Evolutionary conservation across 768 basidiomycete genomes (phyloP), one percentile per base, ranked within the genome.

Genomic region (Leccinum disarticulatum): DNA sequence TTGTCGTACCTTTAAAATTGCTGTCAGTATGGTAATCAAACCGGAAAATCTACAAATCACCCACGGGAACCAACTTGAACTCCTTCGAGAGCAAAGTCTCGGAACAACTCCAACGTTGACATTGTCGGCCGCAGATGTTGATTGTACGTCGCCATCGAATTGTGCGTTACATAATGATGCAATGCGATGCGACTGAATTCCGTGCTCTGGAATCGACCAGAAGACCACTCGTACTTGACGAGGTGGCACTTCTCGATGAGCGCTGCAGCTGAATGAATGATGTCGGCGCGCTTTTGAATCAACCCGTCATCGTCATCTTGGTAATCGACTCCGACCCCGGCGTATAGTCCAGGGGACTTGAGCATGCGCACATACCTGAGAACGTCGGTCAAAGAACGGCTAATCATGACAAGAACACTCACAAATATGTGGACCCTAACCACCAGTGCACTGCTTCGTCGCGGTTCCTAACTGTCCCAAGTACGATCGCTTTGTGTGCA

Each of bases 391-490:
- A 64, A 43, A 41, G 5, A 43, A 43, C n/a, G n/a, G 41, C 10
- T 56, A 28, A 54, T 61, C 17, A 70, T 56, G 47, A 51, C 14
- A 19, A 64, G 56, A 53, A 27, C 17, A 81, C 90, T 67, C 69
- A 93, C 90, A 95, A 72, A 73, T 95, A 98, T 0, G 93, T 95
- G 68, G 95, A 97, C 0, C 95, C 95, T 11, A 97, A 76, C 96
- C 95, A 98, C 69, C n/a, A n/a, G n/a, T 97, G 93, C 2, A 98
- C 95, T 6, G 94, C 97, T 69, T 98, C 96, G 68, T 98, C 95
- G 22, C 95, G 81, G 75, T 97, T 98, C 64, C 97, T 80, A 56
- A 98, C 87, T 0, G 91, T 95, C 6, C 97, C 97, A 17, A 97
- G 80, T 1, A 98, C 96, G 46, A 98, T 90, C 78, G n/a, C n/a